Evolutionary conservation across 2,329 filamentous ascomycete species (phyloP).

Genomic region (Penicillium sp.): DNA sequence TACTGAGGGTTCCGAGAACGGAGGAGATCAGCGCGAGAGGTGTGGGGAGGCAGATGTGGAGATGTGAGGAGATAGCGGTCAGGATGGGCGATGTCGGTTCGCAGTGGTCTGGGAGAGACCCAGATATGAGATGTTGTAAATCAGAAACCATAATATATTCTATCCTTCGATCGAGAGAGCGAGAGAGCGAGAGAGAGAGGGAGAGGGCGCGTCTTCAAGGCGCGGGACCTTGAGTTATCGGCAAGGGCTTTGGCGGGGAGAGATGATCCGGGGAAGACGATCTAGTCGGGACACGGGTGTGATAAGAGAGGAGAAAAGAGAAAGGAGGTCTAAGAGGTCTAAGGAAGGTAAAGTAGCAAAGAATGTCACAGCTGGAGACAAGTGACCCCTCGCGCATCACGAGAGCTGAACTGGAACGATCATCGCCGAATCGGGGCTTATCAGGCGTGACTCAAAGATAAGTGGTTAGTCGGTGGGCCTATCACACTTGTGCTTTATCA

Average conservation of each 20-base stretch:
- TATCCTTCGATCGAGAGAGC: background rate
- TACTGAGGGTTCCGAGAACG: constrained; percentile 59
- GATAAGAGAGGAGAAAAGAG: background rate
- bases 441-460: constrained; percentile 16
- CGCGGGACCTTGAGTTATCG: background rate
- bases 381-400: constrained; percentile 11
- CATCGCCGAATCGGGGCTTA: constrained; percentile 7
- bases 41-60: constrained; percentile 64
- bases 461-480: constrained; percentile 1
- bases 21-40: constrained; percentile 62
- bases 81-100: constrained; percentile 60
- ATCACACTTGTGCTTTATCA: background rate
- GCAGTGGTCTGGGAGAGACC: constrained; percentile 58
- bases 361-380: constrained; percentile 1
- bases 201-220: background rate
- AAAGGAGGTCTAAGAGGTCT: background rate
- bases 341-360: background rate
- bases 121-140: constrained; percentile 25
- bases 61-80: constrained; percentile 55
- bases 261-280: constrained; percentile 7
- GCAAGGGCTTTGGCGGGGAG: background rate
- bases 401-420: constrained; percentile 10
- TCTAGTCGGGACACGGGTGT: background rate
- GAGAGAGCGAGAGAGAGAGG: background rate
- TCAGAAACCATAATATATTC: constrained; percentile 29